Percentiles rank a stretch among this genome's conserved stretches.
These are phyloP conservation scores for Metschnikowia similis DNA, from an alignment of 805 yeast species.

Conservation along the genomic window DNA sequence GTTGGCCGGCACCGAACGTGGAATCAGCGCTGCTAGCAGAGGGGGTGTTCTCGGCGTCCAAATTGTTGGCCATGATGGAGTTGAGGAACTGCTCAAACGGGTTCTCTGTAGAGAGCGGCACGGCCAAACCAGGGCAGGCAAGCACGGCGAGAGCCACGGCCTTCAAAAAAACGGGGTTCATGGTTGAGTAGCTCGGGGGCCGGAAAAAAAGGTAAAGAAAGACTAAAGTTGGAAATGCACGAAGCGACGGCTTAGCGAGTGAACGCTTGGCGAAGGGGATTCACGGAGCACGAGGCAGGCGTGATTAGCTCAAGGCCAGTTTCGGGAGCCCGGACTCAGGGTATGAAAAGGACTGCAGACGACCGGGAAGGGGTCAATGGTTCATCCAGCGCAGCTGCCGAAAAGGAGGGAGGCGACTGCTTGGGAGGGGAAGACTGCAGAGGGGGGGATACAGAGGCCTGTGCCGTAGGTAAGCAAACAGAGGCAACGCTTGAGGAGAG, in stretches of 20 bases:
- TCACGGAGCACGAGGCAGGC: no score
- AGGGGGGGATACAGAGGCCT: background rate
- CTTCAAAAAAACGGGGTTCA: constrained; percentile 6
- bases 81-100: background rate
- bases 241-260: background rate
- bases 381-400: background rate
- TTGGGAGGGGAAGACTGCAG: background rate
- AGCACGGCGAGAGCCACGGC: constrained; percentile 7
- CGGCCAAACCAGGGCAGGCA: constrained; percentile 8
- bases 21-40: no score
- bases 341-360: background rate
- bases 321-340: background rate
- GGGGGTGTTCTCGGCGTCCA: no score
- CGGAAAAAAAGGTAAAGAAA: constrained; percentile 14
- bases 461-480: background rate
- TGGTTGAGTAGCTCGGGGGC: background rate
- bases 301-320: no score
- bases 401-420: background rate
- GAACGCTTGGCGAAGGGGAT: background rate
- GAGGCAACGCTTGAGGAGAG: background rate
- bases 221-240: constrained; percentile 21
- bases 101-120: constrained; percentile 1
- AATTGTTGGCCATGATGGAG: background rate
- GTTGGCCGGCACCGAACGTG: no score
- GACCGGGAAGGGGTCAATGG: background rate